These are phyloP conservation scores for Wallacemonas rigidus DNA, from an alignment of 208 protist genomes.

Conservation along the genomic window DNA sequence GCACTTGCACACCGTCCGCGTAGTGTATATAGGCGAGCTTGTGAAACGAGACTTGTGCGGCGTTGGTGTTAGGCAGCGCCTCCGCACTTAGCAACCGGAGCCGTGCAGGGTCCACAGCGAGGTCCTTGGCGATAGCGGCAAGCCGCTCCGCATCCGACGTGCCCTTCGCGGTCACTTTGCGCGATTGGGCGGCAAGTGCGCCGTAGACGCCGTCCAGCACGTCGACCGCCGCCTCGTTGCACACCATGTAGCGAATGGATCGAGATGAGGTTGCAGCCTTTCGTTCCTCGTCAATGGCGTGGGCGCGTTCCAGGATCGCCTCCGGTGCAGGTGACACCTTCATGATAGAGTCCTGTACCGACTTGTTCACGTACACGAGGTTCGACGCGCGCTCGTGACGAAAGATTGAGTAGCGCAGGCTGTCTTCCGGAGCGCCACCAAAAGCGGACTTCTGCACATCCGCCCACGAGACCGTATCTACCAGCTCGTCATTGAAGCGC, in stretches of 20 bases:
- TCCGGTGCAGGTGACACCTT: constrained; percentile 27
- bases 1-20: constrained; percentile 15
- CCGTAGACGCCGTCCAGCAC: constrained; percentile 45
- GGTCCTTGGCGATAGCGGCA: constrained; percentile 32
- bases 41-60: constrained; percentile 6
- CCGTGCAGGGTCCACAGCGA: constrained; percentile 27
- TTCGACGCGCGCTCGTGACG: constrained; percentile 71
- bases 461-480: constrained; percentile 42
- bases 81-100: constrained; percentile 37
- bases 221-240: constrained; percentile 36
- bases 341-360: constrained; percentile 31
- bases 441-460: constrained; percentile 61
- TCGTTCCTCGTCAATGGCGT: constrained; percentile 35
- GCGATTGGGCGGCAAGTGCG: constrained; percentile 20
- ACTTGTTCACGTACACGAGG: constrained; percentile 72
- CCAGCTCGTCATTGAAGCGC: constrained; percentile 79
- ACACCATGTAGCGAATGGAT: constrained; percentile 37
- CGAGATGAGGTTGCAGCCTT: constrained; percentile 23
- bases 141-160: constrained; percentile 24
- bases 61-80: constrained; percentile 20
- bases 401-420: constrained; percentile 36
- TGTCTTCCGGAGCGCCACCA: constrained; percentile 39
- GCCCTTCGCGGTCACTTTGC: constrained; percentile 25
- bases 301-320: constrained; percentile 38
- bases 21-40: constrained; percentile 14